Conservation (phyloP, 495 filamentous ascomycete genomes). For the Tuber melanosporum region DNA sequence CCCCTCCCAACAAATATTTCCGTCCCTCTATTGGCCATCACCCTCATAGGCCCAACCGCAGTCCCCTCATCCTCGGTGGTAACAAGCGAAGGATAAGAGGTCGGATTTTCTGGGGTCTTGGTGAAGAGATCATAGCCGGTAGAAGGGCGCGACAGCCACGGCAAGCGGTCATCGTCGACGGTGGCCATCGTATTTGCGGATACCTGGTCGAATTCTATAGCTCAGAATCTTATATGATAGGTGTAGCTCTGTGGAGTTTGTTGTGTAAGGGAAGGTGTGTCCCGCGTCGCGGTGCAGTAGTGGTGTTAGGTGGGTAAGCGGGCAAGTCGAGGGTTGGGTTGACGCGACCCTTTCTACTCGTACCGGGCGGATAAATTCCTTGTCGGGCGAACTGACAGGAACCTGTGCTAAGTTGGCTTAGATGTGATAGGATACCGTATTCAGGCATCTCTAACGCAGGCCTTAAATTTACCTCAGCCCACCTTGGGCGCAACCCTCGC, state of each 20-base stretch:
- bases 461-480: not conserved
- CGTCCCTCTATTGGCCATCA: slow-evolving; percentile 35
- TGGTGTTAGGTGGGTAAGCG: not conserved
- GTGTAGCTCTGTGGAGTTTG: not conserved
- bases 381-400: not conserved
- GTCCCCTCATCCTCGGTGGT: slow-evolving; percentile 4
- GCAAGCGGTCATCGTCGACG: slow-evolving; percentile 21
- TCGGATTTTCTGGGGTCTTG: slow-evolving; percentile 32
- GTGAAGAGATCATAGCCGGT: slow-evolving; percentile 41
- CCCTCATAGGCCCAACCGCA: slow-evolving; percentile 21
- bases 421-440: too few relatives aligned
- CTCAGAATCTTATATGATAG: not conserved
- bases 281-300: not conserved
- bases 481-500: too few relatives aligned
- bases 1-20: slow-evolving; percentile 39
- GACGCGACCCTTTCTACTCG: not conserved
- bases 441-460: not conserved
- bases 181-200: slow-evolving; percentile 24
- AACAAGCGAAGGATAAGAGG: slow-evolving; percentile 9
- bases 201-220: not conserved
- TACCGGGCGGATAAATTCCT: not conserved
- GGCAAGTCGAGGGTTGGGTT: not conserved
- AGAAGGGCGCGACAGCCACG: slow-evolving; percentile 35
- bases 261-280: not conserved
- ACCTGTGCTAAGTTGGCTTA: not conserved